Base-by-base conservation (phyloP, 371 early-diverging fungal genomes). In the Apophysomyces trapeziformis region DNA sequence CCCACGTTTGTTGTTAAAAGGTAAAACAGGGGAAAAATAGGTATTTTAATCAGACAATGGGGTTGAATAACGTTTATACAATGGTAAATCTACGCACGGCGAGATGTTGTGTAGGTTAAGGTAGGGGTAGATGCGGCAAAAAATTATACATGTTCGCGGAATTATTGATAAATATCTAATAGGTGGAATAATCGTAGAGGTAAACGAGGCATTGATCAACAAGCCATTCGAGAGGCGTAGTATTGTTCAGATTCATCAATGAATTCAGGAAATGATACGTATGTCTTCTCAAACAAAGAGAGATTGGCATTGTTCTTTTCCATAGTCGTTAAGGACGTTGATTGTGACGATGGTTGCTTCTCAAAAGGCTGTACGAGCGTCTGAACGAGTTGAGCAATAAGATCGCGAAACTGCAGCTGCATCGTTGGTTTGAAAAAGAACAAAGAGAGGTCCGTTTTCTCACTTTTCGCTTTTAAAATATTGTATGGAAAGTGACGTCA, bases 261-360 rank as follows among this genome's bases (percentile, higher is more conserved):
- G 35, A 63, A 69, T 4, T 64, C 69, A 18, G 73, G 69, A 44
- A 73, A 73, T 18, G 73, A 73, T 6, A 73, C 60, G 43, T 73
- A 73, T 16, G 65, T 67, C 45, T 67, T 73, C 56, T 73, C 67
- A 65, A 73, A 73, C 11, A 61, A 37, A 13, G 69, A 60, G 38
- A 63, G 11, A 18, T 65, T 58, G n/a, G 67, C 43, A 38, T 65
- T 46, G 21, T 50, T 50, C 21, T n/a, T 21, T 50, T 50, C 54
- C 21, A 21, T 21, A 4, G 54, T 21, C 8, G 54, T 50, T 26
- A 50, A 21, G 4, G 54, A 50, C 21, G 54, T 9, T n/a, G 54
- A 50, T 50, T n/a, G 54, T 50, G 21, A 50, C 21, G 47, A 47
- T 47, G 54, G 21, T 50, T 50, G 54, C 21, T 50, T 50, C 11